Evolutionary conservation across 768 basidiomycete species (phyloP).

Genomic region (Agrocybe praecox): DNA sequence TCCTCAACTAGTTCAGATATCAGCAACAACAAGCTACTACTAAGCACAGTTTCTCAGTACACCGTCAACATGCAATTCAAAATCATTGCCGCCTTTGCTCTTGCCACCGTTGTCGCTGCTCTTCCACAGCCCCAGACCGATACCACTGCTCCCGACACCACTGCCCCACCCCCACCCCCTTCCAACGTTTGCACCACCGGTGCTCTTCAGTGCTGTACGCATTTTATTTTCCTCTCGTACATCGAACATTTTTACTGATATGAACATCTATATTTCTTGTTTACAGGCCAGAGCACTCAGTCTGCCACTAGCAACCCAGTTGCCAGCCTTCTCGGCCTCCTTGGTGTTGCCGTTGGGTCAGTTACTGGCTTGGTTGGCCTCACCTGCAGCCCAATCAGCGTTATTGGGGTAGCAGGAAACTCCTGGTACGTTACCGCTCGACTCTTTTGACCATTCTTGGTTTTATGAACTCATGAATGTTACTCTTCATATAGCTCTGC

Average conservation of each 20-base stretch:
- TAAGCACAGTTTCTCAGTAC: too few relatives aligned
- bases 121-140: neutral
- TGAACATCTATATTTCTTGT: neutral
- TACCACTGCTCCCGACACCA: neutral
- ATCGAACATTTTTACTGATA: neutral
- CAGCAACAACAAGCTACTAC: too few relatives aligned
- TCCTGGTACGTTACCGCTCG: neutral
- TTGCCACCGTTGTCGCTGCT: neutral
- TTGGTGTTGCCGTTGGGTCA: neutral
- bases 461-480: too few relatives aligned
- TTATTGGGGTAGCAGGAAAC: neutral
- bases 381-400: slow-evolving; percentile 1
- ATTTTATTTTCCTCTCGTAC: neutral
- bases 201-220: neutral
- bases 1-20: too few relatives aligned
- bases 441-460: too few relatives aligned
- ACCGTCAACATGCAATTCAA: neutral
- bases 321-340: neutral
- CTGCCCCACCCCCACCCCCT: neutral
- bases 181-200: neutral
- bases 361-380: neutral
- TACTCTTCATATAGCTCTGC: neutral
- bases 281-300: neutral
- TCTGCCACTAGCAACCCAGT: neutral
- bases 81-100: neutral